Percentiles rank a stretch among this genome's conserved stretches.
Conservation (phyloP, 371 early-diverging fungal genomes). For the Entomophthora muscae region DNA sequence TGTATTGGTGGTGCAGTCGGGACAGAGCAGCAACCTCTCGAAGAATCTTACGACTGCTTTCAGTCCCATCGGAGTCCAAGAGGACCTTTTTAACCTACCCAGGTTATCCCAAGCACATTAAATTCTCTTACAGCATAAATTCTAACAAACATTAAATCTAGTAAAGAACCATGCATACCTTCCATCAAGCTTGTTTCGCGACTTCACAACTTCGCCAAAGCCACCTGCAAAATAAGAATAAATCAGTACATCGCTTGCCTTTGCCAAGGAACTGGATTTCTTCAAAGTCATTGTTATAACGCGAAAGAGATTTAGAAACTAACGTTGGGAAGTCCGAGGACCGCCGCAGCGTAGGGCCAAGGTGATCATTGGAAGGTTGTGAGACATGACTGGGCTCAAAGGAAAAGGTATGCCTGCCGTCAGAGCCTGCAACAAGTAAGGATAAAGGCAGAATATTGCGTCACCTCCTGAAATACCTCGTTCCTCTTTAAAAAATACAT, state of each 20-base stretch:
- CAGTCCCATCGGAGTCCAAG: slow-evolving; percentile 52
- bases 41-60: slow-evolving; percentile 58
- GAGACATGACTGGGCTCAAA: no score
- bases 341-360: neutral
- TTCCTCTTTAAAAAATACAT: slow-evolving; percentile 11
- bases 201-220: slow-evolving; percentile 89
- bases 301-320: slow-evolving; percentile 21
- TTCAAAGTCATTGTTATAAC: slow-evolving; percentile 79
- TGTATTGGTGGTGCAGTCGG: slow-evolving; percentile 74
- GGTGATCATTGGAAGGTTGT: neutral
- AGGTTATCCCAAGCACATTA: neutral
- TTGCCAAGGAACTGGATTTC: slow-evolving; percentile 82
- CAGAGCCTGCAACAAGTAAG: no score
- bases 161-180: slow-evolving; percentile 8
- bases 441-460: neutral
- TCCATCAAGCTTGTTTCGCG: slow-evolving; percentile 38
- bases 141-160: slow-evolving; percentile 1
- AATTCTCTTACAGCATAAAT: slow-evolving; percentile 11
- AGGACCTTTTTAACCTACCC: slow-evolving; percentile 58
- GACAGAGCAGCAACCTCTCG: slow-evolving; percentile 84
- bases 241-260: slow-evolving; percentile 21
- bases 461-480: slow-evolving; percentile 22
- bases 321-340: slow-evolving; percentile 5
- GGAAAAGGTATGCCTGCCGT: no score
- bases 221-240: slow-evolving; percentile 22